Evolutionary conservation across 164 flowering plant species (phyloP).

Genomic region (Pachysandra terminalis): DNA sequence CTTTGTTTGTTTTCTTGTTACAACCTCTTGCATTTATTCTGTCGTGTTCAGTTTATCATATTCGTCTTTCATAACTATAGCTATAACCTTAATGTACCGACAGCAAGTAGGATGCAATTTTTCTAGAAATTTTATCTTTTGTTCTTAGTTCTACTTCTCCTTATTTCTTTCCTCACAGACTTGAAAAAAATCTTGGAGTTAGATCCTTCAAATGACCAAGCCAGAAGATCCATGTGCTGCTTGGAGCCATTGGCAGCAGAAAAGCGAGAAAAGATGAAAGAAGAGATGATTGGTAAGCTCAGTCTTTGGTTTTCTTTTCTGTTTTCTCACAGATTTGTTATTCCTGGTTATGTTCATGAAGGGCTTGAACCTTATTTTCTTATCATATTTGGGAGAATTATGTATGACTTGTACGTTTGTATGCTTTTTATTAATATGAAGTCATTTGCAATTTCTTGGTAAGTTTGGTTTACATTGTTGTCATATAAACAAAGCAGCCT

Average conservation of each 20-base stretch:
- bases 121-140: background rate
- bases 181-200: slow-evolving; percentile 70
- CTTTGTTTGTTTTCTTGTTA: background rate
- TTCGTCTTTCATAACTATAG: background rate
- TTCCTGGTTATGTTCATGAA: background rate
- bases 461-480: background rate
- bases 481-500: background rate
- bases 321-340: background rate
- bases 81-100: background rate
- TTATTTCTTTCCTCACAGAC: slow-evolving; percentile 38
- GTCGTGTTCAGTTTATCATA: background rate
- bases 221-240: slow-evolving; percentile 54
- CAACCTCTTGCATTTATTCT: background rate
- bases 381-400: background rate
- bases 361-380: background rate
- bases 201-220: slow-evolving; percentile 75
- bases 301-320: background rate
- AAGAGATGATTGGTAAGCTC: slow-evolving; percentile 83
- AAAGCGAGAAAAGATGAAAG: slow-evolving; percentile 95
- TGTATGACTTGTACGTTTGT: background rate
- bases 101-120: background rate
- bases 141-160: background rate
- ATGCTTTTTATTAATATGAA: too few relatives aligned
- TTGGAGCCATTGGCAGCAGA: slow-evolving; percentile 80
- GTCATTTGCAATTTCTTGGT: background rate